Evolutionary conservation across 2,329 filamentous ascomycete genomes (phyloP), one percentile per base, ranked within the genome.

Genomic region (Periconia digitata): DNA sequence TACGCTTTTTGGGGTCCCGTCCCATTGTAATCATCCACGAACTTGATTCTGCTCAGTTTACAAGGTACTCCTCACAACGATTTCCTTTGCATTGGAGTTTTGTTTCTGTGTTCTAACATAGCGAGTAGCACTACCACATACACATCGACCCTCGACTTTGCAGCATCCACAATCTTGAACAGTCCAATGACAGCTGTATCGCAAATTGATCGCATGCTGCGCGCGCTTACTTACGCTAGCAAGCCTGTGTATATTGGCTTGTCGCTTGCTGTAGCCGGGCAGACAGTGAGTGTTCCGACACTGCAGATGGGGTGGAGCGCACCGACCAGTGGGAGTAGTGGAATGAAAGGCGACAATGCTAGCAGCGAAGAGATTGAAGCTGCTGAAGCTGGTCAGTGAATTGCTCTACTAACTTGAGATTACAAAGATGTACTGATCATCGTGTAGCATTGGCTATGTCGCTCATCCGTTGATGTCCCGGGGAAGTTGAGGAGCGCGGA

Each of bases 231-330:
- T 15, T 50, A 48, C 27, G 41, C 52, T 10, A 40, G 42, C 12
- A 50, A 52, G 21, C 40, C 51, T 1, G 51, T 54, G 15, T 54
- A 50, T 40, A 54, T 56, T 40, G 51, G 49, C 0, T 8, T 56
- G 3, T 36, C 54, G 18, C 22, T 51, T 12, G 46, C 44, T 7
- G 43, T 52, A 7, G 48, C 43, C 8, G 48, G 48, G 8, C 12
- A 27, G 12, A 21, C 43, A 10, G 43, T 50, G 17, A 10, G 39
- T 22, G 10, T 43, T 18, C 16, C 32, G 34, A 12, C 8, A 5
- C 22, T 13, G 17, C 13, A 21, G 35, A 12, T 12, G 35, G 35
- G 18, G 18, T 38, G 35, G 16, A 7, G n/a, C n/a, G n/a, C n/a
- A n/a, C n/a, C n/a, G n/a, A n/a, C n/a, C n/a, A 18, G 10, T 12